Conservation (phyloP, 371 early-diverging fungal species). For the Rhizomucor pusillus region DNA sequence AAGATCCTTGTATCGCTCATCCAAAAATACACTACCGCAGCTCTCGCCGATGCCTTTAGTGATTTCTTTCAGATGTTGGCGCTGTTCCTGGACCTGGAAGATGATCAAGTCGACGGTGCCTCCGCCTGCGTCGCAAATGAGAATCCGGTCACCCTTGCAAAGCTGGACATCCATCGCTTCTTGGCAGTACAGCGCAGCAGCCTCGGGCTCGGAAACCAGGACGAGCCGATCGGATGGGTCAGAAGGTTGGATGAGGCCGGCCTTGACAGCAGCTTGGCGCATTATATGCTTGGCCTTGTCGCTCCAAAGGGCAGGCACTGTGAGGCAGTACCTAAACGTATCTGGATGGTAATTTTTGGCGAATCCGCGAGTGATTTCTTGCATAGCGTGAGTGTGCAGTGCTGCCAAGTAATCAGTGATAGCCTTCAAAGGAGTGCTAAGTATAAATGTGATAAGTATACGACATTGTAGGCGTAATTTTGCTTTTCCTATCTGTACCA, state of each 20-base stretch:
- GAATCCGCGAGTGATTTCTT: constrained; percentile 40
- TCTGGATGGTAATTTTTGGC: constrained; percentile 41
- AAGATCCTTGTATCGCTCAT: constrained; percentile 40
- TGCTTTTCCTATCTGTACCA: constrained; percentile 19
- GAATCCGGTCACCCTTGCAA: constrained; percentile 45
- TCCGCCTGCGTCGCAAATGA: constrained; percentile 67
- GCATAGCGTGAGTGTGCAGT: constrained; percentile 36
- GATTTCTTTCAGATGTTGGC: constrained; percentile 44
- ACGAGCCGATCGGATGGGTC: constrained; percentile 55
- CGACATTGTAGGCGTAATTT: neutral
- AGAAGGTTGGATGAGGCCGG: constrained; percentile 38
- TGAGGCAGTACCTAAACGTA: constrained; percentile 44
- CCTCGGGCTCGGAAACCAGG: constrained; percentile 60
- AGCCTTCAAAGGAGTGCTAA: constrained; percentile 27
- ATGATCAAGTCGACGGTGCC: constrained; percentile 62
- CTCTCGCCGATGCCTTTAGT: constrained; percentile 63
- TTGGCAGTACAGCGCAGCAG: constrained; percentile 59
- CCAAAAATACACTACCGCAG: constrained; percentile 57
- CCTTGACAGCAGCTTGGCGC: constrained; percentile 54
- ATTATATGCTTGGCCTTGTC: constrained; percentile 53
- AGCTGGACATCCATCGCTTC: constrained; percentile 51
- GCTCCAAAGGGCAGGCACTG: constrained; percentile 53
- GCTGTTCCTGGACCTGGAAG: constrained; percentile 31
- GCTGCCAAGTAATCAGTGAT: constrained; percentile 41
- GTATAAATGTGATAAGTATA: neutral